A percentile compares a stretch with the other conserved stretches of the same genome.
Conservation (phyloP, 306 rosid species). For the Pachyrhizus erosus region DNA sequence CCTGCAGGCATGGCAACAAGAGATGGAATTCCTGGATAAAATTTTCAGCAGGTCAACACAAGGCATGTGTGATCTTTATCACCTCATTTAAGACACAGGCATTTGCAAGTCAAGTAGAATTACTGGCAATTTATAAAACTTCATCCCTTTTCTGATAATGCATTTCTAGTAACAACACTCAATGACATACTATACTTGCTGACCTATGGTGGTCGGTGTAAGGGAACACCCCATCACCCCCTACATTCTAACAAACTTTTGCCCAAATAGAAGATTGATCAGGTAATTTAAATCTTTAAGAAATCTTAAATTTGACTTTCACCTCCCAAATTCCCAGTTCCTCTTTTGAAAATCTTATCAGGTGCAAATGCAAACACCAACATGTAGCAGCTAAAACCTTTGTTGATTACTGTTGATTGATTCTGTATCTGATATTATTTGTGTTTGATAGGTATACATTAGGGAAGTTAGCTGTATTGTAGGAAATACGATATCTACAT, state of each 20-base stretch:
- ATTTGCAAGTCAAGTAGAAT: slow-evolving; percentile 29
- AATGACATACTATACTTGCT: neutral
- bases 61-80: neutral
- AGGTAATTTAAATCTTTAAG: slow-evolving; percentile 2
- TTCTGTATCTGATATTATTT: neutral
- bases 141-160: slow-evolving; percentile 12
- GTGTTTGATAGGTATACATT: neutral
- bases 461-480: neutral
- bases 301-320: neutral
- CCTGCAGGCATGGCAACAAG: slow-evolving; percentile 72
- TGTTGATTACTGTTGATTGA: neutral
- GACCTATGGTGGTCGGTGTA: neutral
- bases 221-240: neutral
- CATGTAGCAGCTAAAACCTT: neutral
- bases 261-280: neutral
- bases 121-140: slow-evolving; percentile 7
- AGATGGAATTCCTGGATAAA: slow-evolving; percentile 76
- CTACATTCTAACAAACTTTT: neutral
- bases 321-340: neutral
- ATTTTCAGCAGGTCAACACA: slow-evolving; percentile 35
- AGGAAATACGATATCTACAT: neutral
- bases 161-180: slow-evolving; percentile 7
- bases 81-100: slow-evolving; percentile 7
- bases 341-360: slow-evolving; percentile 5
- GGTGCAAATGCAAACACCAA: neutral